Evolutionary conservation across 169 alveolate genomes (phyloP), one percentile per base, ranked within the genome.

Genomic region (Eimeria falciformis): DNA sequence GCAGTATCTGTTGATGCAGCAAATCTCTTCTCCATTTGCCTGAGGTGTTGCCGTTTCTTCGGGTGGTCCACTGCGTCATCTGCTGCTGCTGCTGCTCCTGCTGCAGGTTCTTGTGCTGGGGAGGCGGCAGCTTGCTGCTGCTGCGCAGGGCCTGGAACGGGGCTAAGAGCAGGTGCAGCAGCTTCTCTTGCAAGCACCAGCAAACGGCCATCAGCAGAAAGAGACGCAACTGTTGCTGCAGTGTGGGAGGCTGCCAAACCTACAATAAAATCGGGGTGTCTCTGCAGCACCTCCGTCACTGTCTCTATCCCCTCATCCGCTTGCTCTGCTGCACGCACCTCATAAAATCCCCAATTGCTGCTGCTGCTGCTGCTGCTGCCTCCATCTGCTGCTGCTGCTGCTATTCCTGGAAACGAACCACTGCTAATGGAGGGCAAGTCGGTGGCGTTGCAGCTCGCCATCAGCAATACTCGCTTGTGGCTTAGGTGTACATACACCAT

Each of bases 401-500:
- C 55, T 25, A 40, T 9, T 17, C 7, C 62, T 11, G 83, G 83
- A 50, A 14, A 7, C 40, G 7, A 3, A 27, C 83, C 46, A 46
- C 78, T 23, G 78, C 46, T 7, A 9, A 37, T 56, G 25, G 56
- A 23, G 12, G 83, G 83, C 45, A 71, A 14, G 33, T 71, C 83
- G 14, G 50, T 43, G 5, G 83, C 58, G 50, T 71, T 71, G 56
- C 83, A 71, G 56, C 83, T 71, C 18, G 83, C 83, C 53, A 71
- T 27, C 83, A 71, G 83, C 83, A 71, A 53, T 3, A 56, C 83
- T 7, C 83, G 83, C 53, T 27, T 5, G 56, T 27, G 25, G 83
- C 83, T 71, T 27, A 71, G 83, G 83, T 71, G 83, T 71, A 71
- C 83, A 56, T 71, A 71, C 83, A 71, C 58, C 83, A 71, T 27